Percentiles rank a stretch among this genome's conserved stretches.
phyloP scores from a whole-genome alignment of 2,329 filamentous ascomycete species.

The Trichoderma oligosporum region DNA sequence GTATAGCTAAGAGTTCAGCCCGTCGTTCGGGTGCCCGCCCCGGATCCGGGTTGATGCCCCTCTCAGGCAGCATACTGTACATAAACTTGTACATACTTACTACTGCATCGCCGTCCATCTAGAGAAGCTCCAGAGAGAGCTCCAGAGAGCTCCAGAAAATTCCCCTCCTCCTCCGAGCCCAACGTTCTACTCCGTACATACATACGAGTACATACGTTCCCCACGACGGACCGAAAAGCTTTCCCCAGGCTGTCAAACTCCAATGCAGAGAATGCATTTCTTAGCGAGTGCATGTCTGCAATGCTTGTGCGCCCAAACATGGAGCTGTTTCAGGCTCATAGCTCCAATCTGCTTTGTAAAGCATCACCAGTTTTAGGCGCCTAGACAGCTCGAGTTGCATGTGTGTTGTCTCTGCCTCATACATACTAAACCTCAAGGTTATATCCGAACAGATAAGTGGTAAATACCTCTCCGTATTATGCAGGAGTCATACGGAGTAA shows the following conservation, averaged over 20 bases:
- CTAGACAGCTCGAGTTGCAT: not conserved
- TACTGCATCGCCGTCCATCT: slow-evolving; percentile 6
- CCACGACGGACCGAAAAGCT: slow-evolving; percentile 18
- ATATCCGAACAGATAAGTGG: slow-evolving; percentile 5
- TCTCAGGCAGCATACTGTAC: not conserved
- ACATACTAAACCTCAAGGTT: too few relatives aligned
- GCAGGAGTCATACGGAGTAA: not conserved
- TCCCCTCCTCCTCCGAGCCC: slow-evolving; percentile 1
- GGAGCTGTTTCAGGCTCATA: slow-evolving; percentile 10
- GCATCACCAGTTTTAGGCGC: slow-evolving; percentile 4
- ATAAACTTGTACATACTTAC: too few relatives aligned
- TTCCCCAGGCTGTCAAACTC: slow-evolving; percentile 16
- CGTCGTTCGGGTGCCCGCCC: slow-evolving; percentile 14
- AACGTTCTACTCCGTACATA: not conserved
- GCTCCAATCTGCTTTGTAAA: not conserved
- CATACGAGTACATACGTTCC: not conserved
- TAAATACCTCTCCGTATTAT: slow-evolving; percentile 1
- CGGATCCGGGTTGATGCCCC: slow-evolving; percentile 11
- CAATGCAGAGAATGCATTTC: slow-evolving; percentile 16
- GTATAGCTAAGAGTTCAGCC: not conserved
- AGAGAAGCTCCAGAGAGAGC: not conserved
- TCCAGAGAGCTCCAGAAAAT: slow-evolving; percentile 1
- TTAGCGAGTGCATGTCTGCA: slow-evolving; percentile 15
- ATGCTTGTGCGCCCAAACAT: slow-evolving; percentile 17
- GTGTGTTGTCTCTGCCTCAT: not conserved